phyloP scores from a whole-genome alignment of 768 basidiomycete species.

The Hypholoma fasciculare region DNA sequence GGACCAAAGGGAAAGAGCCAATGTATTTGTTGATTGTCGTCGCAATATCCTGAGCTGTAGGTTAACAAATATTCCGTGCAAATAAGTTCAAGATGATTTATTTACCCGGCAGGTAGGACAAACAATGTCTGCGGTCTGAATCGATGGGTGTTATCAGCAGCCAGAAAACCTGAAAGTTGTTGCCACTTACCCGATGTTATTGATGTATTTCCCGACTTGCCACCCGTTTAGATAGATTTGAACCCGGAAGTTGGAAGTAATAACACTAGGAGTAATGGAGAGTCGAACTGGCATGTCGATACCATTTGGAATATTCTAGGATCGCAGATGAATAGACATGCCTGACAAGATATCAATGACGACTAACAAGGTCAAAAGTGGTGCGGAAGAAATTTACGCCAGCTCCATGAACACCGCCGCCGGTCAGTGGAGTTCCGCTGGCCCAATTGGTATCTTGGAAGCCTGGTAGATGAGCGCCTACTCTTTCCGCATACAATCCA shows the following conservation, averaged over 20 bases:
- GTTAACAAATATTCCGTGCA: not conserved
- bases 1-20: constrained; percentile 51
- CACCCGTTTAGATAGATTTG: constrained; percentile 55
- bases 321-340: not conserved
- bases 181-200: constrained; percentile 45
- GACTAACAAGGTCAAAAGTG: constrained; percentile 57
- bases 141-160: not conserved
- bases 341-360: not conserved
- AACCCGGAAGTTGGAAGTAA: constrained; percentile 46
- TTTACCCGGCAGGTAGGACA: constrained; percentile 49
- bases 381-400: constrained; percentile 84
- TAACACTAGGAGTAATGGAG: constrained; percentile 41
- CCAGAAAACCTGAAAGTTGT: not conserved
- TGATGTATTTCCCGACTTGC: constrained; percentile 55
- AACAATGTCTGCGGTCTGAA: constrained; percentile 46
- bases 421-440: constrained; percentile 47
- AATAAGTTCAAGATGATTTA: not conserved
- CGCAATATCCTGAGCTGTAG: constrained; percentile 35
- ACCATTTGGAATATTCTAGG: constrained; percentile 36
- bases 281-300: constrained; percentile 47
- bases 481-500: constrained; percentile 64
- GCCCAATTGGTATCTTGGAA: constrained; percentile 65
- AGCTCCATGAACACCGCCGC: constrained; percentile 59
- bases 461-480: constrained; percentile 72
- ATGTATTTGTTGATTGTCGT: constrained; percentile 41